Evolutionary conservation across 768 basidiomycete species (phyloP).

Genomic region (Jaapia argillacea): DNA sequence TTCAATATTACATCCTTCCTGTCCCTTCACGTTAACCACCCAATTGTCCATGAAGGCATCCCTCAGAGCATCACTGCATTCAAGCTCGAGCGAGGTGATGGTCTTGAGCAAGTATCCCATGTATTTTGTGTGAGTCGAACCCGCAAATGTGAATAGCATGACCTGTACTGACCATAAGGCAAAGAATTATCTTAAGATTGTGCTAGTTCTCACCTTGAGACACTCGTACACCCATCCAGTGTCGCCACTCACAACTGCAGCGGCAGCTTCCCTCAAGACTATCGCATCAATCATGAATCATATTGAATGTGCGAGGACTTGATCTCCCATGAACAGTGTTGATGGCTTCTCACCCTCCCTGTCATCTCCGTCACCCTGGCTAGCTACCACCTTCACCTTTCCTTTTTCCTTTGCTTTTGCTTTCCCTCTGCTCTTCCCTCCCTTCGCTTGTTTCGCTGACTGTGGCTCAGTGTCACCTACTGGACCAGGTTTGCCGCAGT

Average conservation of each 20-base stretch:
- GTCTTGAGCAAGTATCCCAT: slow-evolving; percentile 5
- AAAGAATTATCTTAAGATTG: not conserved
- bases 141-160: slow-evolving; percentile 6
- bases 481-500: no score
- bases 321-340: no score
- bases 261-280: not conserved
- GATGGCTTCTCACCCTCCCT: no score
- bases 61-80: not conserved
- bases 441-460: no score
- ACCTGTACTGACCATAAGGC: slow-evolving; percentile 1
- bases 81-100: slow-evolving; percentile 5
- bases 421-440: no score
- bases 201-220: not conserved
- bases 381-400: no score
- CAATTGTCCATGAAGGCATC: slow-evolving; percentile 6
- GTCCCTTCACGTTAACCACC: slow-evolving; percentile 10
- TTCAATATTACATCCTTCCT: slow-evolving; percentile 7
- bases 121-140: slow-evolving; percentile 6
- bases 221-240: not conserved
- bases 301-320: slow-evolving; percentile 2
- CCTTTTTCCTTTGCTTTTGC: no score
- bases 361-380: no score
- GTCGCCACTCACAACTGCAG: not conserved
- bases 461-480: no score
- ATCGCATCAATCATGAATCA: not conserved